A percentile compares a stretch with the other conserved stretches of the same genome.
Conservation (phyloP, 1,139 yeast species). For the Zhuliangozyma parablackwelliae region DNA sequence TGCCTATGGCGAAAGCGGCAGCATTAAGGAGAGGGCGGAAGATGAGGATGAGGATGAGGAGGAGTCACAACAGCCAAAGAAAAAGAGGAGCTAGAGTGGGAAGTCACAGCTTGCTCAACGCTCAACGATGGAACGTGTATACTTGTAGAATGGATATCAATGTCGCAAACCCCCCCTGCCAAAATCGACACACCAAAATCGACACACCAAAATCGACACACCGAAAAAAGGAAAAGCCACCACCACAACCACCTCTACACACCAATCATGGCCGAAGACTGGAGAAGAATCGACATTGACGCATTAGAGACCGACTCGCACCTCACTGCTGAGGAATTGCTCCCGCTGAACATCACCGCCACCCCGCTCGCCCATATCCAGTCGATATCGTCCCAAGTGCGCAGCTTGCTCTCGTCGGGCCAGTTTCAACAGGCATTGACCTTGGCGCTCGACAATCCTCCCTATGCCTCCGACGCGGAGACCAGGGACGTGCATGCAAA, state of each 20-base stretch:
- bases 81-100: no score
- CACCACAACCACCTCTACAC: background rate
- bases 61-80: no score
- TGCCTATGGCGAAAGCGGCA: slow-evolving; percentile 14
- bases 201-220: background rate
- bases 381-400: slow-evolving; percentile 52
- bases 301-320: slow-evolving; percentile 80
- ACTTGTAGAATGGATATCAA: no score
- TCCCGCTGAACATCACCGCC: slow-evolving; percentile 49
- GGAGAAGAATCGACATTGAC: slow-evolving; percentile 90
- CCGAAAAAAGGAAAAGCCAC: background rate
- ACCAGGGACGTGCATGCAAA: slow-evolving; percentile 47
- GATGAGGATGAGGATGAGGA: no score
- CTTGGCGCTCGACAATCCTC: slow-evolving; percentile 66
- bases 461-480: slow-evolving; percentile 68
- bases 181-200: slow-evolving; percentile 1
- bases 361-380: slow-evolving; percentile 50
- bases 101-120: no score
- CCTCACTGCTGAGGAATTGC: slow-evolving; percentile 58
- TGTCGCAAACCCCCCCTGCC: no score
- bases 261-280: slow-evolving; percentile 24
- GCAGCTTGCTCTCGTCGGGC: slow-evolving; percentile 67
- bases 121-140: no score
- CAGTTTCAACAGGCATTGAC: slow-evolving; percentile 64
- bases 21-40: no score